Conservation (phyloP, 2,329 filamentous ascomycete species). For the Monascus ruber region DNA sequence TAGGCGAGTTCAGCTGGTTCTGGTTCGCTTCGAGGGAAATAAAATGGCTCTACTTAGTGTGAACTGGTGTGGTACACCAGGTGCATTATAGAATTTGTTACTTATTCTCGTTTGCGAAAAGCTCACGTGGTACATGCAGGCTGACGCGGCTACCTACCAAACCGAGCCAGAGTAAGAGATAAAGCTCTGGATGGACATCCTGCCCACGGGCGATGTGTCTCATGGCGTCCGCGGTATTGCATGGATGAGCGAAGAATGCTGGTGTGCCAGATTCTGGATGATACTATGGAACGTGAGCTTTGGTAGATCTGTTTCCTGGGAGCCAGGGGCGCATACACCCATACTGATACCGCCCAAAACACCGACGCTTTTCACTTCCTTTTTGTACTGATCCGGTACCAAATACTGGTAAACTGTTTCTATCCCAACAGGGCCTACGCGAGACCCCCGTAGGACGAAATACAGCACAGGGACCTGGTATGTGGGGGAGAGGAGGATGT, state of each 20-base stretch:
- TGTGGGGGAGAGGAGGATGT: conserved; percentile 63
- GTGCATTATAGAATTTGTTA: conserved; percentile 6
- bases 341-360: conserved; percentile 63
- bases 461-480: conserved; percentile 67
- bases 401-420: conserved; percentile 61
- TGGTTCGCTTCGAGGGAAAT: conserved; percentile 3
- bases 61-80: conserved; percentile 4
- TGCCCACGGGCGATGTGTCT: conserved; percentile 42
- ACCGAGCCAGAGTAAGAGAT: conserved; percentile 84
- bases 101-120: conserved; percentile 29
- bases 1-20: conserved; percentile 20
- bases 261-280: conserved; percentile 71
- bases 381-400: conserved; percentile 55
- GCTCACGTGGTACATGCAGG: conserved; percentile 61
- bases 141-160: conserved; percentile 70
- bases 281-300: conserved; percentile 46
- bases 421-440: conserved; percentile 47
- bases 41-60: neutral
- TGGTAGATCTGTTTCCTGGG: conserved; percentile 12
- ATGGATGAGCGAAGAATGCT: conserved; percentile 86
- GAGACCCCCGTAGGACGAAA: conserved; percentile 54
- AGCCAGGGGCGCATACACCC: conserved; percentile 49
- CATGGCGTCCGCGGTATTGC: conserved; percentile 75
- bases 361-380: conserved; percentile 48
- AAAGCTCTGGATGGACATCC: conserved; percentile 44